Evolutionary conservation across 305 asterid species (phyloP), one percentile per base, ranked within the genome.

Genomic region (Plantago coronopus): DNA sequence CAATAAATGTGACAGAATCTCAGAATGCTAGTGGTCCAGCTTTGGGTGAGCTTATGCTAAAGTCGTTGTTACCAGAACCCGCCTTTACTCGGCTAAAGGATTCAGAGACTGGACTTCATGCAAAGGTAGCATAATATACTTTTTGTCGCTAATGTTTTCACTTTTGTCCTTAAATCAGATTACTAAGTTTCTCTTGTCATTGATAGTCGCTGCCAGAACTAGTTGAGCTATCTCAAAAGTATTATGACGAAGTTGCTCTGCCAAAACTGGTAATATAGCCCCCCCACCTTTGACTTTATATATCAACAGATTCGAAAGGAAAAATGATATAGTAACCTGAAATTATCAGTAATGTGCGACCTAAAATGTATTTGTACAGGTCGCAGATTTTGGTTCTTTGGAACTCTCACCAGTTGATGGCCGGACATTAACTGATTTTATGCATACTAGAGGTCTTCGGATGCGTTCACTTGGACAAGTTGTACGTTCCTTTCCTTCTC

Each of bases 381-480:
- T 91, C 63, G 94, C 96, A 47, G 98, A 91, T 87, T 91, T 91
- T 79, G 98, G 97, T 69, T 91, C 98, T 54, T 82, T 89, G 81
- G 98, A 91, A 75, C 95, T 91, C 61, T 91, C 97, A 42, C 98
- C 98, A 20, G 98, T 91, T 54, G 99, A 89, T 77, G 99, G 99
- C 40, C 89, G 97, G 48, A 93, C 97, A 38, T 73, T 93, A 76
- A 93, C 99, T 59, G 99, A 93, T 72, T 93, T 93, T 82, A 93
- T 93, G 99, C 99, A 93, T 63, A 93, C 97, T 44, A 85, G 99
- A 81, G 99, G 99, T 73, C 94, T 93, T 57, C 88, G 94, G 67
- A 93, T 93, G 97, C 97, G 94, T 62, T 93, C 99, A 38, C 95
- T 93, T 69, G 99, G 99, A 72, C 91, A 86, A 83, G 96, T 93